These are phyloP conservation scores for Colletotrichum cereale DNA, from an alignment of 2,329 filamentous ascomycete species.

Conservation along the genomic window DNA sequence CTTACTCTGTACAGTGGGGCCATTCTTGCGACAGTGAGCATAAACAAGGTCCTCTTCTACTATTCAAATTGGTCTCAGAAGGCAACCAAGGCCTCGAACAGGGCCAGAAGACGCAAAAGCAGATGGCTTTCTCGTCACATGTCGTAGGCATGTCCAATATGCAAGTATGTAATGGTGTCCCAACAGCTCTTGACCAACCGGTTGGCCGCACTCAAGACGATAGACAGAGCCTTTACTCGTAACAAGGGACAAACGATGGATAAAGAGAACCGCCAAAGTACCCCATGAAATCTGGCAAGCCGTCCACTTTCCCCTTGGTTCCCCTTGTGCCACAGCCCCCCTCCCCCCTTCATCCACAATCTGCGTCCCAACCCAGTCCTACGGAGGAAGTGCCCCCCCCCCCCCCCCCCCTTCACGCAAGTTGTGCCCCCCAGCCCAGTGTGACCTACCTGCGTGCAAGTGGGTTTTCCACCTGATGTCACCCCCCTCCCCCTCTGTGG, in stretches of 20 bases:
- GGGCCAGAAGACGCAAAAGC: neutral
- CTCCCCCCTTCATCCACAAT: slow-evolving; percentile 36
- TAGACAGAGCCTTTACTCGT: neutral
- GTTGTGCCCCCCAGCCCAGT: neutral
- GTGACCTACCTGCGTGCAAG: neutral
- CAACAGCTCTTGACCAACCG: neutral
- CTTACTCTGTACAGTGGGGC: neutral
- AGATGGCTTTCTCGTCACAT: neutral
- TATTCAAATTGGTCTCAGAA: slow-evolving; percentile 7
- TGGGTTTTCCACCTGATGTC: neutral
- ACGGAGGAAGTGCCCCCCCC: slow-evolving; percentile 14
- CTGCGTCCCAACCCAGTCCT: slow-evolving; percentile 19
- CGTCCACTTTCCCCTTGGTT: slow-evolving; percentile 4
- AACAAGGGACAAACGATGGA: neutral
- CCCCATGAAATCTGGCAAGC: slow-evolving; percentile 15
- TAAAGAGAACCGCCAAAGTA: slow-evolving; percentile 5
- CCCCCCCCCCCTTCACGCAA: neutral
- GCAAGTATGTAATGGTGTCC: neutral
- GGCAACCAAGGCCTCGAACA: slow-evolving; percentile 4
- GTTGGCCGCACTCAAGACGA: neutral
- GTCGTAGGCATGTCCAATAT: neutral
- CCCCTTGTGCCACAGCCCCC: slow-evolving; percentile 14
- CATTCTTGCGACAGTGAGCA: slow-evolving; percentile 19
- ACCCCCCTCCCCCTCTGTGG: slow-evolving; percentile 16
- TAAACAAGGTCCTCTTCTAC: slow-evolving; percentile 18